A percentile compares a stretch with the other conserved stretches of the same genome.
Conservation (phyloP, 495 filamentous ascomycete species). For the Monascus purpureus region DNA sequence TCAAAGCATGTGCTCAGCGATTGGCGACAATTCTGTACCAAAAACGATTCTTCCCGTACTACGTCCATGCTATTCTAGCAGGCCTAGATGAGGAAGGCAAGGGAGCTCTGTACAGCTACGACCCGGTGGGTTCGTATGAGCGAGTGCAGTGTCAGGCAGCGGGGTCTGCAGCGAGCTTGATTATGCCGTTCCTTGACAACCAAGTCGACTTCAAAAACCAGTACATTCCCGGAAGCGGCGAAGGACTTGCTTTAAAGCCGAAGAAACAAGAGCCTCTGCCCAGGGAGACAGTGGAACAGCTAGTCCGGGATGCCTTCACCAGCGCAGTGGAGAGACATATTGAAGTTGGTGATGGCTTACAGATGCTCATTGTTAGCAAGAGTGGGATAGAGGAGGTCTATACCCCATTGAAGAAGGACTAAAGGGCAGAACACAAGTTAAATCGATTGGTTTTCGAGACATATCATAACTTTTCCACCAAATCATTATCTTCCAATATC, state of each 20-base stretch:
- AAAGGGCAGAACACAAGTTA: conserved; percentile 13
- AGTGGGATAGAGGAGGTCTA: conserved; percentile 79
- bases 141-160: conserved; percentile 89
- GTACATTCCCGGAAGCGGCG: conserved; percentile 77
- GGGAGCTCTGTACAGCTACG: conserved; percentile 92
- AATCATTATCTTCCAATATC: no score
- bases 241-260: conserved; percentile 60
- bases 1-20: conserved; percentile 84
- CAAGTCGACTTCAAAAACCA: conserved; percentile 99
- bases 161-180: conserved; percentile 88
- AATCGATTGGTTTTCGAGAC: conserved; percentile 2
- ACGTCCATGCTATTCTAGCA: conserved; percentile 82
- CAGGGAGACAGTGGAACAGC: conserved; percentile 57
- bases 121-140: conserved; percentile 94
- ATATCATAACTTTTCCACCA: no score
- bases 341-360: conserved; percentile 91
- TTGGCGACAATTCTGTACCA: conserved; percentile 87
- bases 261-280: conserved; percentile 52
- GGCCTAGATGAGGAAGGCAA: conserved; percentile 91
- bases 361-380: conserved; percentile 84
- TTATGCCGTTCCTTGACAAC: conserved; percentile 98
- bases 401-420: conserved; percentile 82
- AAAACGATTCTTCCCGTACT: conserved; percentile 98
- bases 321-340: conserved; percentile 97
- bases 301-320: conserved; percentile 95